These are phyloP conservation scores for Leishmania tropica DNA, from an alignment of 208 protist species.

Conservation along the genomic window DNA sequence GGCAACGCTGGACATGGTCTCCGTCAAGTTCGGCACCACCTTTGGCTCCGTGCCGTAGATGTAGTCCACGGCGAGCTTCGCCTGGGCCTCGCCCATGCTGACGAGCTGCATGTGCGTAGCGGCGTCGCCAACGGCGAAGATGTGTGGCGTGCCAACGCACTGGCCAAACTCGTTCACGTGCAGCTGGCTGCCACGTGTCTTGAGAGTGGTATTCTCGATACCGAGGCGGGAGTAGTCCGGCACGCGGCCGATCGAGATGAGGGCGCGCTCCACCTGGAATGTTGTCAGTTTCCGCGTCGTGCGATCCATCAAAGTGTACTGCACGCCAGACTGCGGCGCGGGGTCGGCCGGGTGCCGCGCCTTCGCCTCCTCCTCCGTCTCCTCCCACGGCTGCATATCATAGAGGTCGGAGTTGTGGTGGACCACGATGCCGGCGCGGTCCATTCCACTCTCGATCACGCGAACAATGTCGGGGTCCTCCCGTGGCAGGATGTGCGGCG, in stretches of 20 bases:
- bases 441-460: constrained; percentile 49
- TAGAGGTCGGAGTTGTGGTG: constrained; percentile 81
- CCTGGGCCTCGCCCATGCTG: constrained; percentile 67
- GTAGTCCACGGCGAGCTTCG: constrained; percentile 61
- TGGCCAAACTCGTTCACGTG: constrained; percentile 53
- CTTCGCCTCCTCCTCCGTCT: constrained; percentile 28
- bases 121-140: constrained; percentile 77
- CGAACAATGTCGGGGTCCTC: constrained; percentile 74
- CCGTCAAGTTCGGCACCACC: constrained; percentile 26
- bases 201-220: constrained; percentile 56
- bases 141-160: constrained; percentile 44
- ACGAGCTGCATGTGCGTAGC: constrained; percentile 52
- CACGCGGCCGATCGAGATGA: constrained; percentile 63
- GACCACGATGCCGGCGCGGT: constrained; percentile 48
- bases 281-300: constrained; percentile 55
- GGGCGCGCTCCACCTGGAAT: constrained; percentile 72
- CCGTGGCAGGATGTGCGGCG: constrained; percentile 56
- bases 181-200: constrained; percentile 44
- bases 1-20: constrained; percentile 44
- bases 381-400: constrained; percentile 70
- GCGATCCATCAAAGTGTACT: constrained; percentile 79
- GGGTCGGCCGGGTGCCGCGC: constrained; percentile 23
- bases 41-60: constrained; percentile 51
- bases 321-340: constrained; percentile 41
- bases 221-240: constrained; percentile 69